A percentile compares a stretch with the other conserved stretches of the same genome.
phyloP scores from a whole-genome alignment of 345 rosid genomes.

The Garcia nutans region DNA sequence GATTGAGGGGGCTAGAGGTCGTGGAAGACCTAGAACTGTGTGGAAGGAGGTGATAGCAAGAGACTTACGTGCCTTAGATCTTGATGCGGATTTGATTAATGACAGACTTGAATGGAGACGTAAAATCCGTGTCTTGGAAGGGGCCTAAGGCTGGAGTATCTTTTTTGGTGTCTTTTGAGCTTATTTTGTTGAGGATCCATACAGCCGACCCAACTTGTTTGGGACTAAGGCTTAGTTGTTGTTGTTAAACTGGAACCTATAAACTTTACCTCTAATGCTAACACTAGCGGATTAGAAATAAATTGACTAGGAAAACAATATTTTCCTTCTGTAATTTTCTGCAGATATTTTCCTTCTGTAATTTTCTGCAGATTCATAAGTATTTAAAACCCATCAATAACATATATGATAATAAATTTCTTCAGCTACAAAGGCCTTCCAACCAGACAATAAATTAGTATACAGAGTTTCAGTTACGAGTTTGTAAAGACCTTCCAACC shows the following conservation, averaged over 20 bases:
- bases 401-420: background rate
- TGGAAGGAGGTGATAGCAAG: too few species aligned
- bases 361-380: background rate
- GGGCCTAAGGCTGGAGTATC: too few species aligned
- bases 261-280: background rate
- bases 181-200: too few species aligned
- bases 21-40: too few species aligned
- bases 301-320: background rate
- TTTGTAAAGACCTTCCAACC: background rate
- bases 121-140: too few species aligned
- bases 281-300: background rate
- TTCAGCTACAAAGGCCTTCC: slow-evolving; percentile 7
- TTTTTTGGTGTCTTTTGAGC: too few species aligned
- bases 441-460: background rate
- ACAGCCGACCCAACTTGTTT: too few species aligned
- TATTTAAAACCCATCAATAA: background rate
- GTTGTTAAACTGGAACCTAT: background rate
- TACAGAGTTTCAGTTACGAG: background rate
- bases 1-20: too few species aligned
- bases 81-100: too few species aligned
- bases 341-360: background rate
- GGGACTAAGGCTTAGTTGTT: too few species aligned
- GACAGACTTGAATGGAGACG: too few species aligned
- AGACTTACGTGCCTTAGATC: too few species aligned
- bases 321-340: background rate